phyloP scores from a whole-genome alignment of 2,329 filamentous ascomycete genomes.

The Epichloe coenophiala region DNA sequence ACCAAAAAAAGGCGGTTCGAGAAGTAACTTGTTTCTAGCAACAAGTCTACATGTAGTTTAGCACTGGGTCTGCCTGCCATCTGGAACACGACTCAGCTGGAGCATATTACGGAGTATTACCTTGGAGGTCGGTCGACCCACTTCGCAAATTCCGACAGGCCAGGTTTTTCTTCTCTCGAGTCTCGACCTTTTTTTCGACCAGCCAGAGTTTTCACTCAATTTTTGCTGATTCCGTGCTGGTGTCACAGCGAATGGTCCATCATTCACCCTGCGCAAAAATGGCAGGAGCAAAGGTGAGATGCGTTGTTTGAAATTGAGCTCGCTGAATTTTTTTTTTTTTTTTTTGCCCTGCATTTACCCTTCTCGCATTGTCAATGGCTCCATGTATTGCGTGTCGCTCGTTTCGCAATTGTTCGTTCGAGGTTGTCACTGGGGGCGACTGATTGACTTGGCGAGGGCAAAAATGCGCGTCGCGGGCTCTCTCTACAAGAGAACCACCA shows the following conservation, averaged over 20 bases:
- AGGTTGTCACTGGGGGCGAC: conserved; percentile 3
- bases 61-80: no score
- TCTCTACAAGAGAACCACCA: not conserved
- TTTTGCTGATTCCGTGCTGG: not conserved
- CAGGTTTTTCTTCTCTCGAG: conserved; percentile 1
- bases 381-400: not conserved
- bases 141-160: not conserved
- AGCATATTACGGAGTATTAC: no score
- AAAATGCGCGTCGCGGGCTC: no score
- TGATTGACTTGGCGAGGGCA: not conserved
- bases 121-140: not conserved
- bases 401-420: not conserved
- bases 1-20: not conserved
- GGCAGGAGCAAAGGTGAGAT: conserved; percentile 11
- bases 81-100: no score
- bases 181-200: not conserved
- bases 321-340: not conserved
- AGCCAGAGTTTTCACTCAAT: not conserved
- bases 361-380: not conserved
- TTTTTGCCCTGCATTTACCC: not conserved
- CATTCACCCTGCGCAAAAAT: conserved; percentile 7
- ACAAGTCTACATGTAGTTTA: no score
- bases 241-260: not conserved
- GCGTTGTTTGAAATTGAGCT: not conserved
- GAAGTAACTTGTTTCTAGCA: not conserved